These are phyloP conservation scores for Geosmithia flava DNA, from an alignment of 2,329 filamentous ascomycete genomes.

Conservation along the genomic window DNA sequence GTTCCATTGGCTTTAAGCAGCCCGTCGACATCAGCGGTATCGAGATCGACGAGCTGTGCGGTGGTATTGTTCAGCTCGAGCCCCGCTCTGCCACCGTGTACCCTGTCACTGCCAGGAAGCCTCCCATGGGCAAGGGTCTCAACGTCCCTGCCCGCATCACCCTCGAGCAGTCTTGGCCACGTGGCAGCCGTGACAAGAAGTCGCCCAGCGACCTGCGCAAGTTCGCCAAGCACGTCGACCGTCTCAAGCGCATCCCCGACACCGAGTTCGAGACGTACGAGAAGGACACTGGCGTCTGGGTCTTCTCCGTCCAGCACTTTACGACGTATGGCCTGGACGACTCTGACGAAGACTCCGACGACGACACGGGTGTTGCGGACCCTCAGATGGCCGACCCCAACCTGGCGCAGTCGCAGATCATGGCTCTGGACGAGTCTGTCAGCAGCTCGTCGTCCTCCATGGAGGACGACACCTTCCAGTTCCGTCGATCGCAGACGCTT, in stretches of 20 bases:
- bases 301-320: conserved; percentile 89
- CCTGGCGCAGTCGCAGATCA: conserved; percentile 5
- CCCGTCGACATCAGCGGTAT: conserved; percentile 73
- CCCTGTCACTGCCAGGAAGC: conserved; percentile 62
- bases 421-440: conserved; percentile 8
- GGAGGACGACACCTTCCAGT: conserved; percentile 48
- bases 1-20: conserved; percentile 68
- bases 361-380: conserved; percentile 22
- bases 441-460: conserved; percentile 10
- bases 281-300: conserved; percentile 70
- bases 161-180: conserved; percentile 90
- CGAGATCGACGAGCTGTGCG: conserved; percentile 69
- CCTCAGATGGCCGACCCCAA: conserved; percentile 14
- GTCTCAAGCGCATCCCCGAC: conserved; percentile 65
- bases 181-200: conserved; percentile 44
- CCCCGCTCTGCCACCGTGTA: conserved; percentile 84
- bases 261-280: conserved; percentile 79
- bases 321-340: conserved; percentile 88
- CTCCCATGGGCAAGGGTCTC: conserved; percentile 71
- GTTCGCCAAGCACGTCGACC: conserved; percentile 70
- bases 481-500: conserved; percentile 37
- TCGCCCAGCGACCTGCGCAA: conserved; percentile 37
- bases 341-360: conserved; percentile 58
- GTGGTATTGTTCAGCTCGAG: conserved; percentile 62
- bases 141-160: conserved; percentile 83